A percentile compares a stretch with the other conserved stretches of the same genome.
These are phyloP conservation scores for Eutrema heterophyllum DNA, from an alignment of 345 rosid genomes.

Conservation along the genomic window DNA sequence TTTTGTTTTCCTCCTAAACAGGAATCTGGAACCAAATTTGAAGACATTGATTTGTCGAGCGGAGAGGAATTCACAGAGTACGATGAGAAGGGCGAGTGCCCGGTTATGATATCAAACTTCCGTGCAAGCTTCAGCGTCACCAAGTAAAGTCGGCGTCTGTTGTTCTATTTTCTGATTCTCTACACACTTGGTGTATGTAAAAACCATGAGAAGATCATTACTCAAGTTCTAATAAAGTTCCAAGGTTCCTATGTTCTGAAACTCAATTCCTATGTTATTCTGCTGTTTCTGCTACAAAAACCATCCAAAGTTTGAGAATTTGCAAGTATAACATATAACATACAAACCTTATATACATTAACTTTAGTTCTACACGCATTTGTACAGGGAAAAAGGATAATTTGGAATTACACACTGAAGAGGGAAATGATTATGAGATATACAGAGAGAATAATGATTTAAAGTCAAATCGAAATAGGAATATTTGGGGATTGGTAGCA, in stretches of 20 bases:
- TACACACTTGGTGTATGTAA: conserved; percentile 24
- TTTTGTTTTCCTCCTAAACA: not conserved
- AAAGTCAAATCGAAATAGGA: not conserved
- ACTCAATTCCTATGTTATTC: not conserved
- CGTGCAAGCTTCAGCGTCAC: conserved; percentile 57
- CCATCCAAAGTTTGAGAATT: conserved; percentile 4
- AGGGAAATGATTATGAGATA: conserved; percentile 3
- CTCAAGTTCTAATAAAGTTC: conserved; percentile 13
- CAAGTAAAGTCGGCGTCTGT: conserved; percentile 34
- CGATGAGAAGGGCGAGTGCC: conserved; percentile 82
- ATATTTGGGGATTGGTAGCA: not conserved
- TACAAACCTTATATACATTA: conserved; percentile 12
- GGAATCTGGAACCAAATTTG: conserved; percentile 62
- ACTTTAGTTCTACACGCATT: conserved; percentile 4
- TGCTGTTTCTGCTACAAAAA: not conserved
- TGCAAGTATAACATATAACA: conserved; percentile 1
- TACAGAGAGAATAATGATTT: conserved; percentile 1
- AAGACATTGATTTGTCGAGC: conserved; percentile 60
- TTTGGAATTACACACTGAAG: conserved; percentile 3
- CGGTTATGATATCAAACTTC: conserved; percentile 82
- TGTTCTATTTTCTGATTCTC: not conserved
- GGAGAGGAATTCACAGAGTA: conserved; percentile 70
- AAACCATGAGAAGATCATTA: conserved; percentile 3
- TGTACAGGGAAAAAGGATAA: not conserved
- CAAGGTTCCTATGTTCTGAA: not conserved